phyloP scores from a whole-genome alignment of 2,329 filamentous ascomycete species.

The Fusarium tjaetaba region DNA sequence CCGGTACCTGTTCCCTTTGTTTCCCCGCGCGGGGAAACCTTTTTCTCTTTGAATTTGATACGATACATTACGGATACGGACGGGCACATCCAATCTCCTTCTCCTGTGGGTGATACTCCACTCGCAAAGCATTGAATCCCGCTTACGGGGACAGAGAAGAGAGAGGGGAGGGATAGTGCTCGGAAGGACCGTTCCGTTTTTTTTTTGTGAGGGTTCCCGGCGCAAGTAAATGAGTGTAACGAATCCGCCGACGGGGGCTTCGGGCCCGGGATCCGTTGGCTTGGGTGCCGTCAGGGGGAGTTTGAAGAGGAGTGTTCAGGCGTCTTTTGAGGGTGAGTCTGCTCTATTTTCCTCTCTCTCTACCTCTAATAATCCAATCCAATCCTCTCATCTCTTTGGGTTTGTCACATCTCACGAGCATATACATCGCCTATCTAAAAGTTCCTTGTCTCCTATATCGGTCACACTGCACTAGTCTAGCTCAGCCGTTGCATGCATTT shows the following conservation, averaged over 20 bases:
- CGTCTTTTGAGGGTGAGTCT: slow-evolving; percentile 67
- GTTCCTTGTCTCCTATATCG: slow-evolving; percentile 9
- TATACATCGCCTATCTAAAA: slow-evolving; percentile 22
- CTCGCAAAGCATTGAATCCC: slow-evolving; percentile 20
- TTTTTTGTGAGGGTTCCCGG: background rate
- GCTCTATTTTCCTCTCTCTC: background rate
- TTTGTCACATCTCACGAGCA: background rate
- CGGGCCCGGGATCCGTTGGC: slow-evolving; percentile 59
- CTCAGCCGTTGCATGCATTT: background rate
- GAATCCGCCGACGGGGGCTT: slow-evolving; percentile 62
- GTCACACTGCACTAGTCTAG: background rate
- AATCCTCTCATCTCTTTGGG: background rate
- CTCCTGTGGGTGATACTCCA: slow-evolving; percentile 1
- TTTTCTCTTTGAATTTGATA: background rate
- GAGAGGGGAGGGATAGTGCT: background rate
- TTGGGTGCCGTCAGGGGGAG: slow-evolving; percentile 48
- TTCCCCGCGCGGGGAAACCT: background rate
- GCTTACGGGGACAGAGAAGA: slow-evolving; percentile 7
- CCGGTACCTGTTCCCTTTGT: background rate
- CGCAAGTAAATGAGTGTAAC: slow-evolving; percentile 60
- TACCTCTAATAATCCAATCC: background rate
- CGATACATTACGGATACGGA: background rate
- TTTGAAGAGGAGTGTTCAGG: slow-evolving; percentile 68
- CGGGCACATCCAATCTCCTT: background rate
- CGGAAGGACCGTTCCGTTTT: slow-evolving; percentile 18